phyloP scores from a whole-genome alignment of 345 rosid genomes.

The Nephelium lappaceum region DNA sequence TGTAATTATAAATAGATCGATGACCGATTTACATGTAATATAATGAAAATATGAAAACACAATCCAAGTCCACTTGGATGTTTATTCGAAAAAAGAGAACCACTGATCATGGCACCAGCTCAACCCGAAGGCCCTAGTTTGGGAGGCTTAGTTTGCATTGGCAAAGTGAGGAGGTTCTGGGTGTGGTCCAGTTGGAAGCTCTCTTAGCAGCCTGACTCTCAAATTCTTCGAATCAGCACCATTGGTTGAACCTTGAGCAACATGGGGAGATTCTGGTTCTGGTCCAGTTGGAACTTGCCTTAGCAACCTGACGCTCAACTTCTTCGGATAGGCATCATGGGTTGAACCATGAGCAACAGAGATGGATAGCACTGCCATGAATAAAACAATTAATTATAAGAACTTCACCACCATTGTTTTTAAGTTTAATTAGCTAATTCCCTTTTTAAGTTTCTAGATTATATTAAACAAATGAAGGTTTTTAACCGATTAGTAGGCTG shows the following conservation, averaged over 20 bases:
- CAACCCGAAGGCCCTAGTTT: background rate
- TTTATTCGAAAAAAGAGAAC: no score
- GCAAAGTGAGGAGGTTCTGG: background rate
- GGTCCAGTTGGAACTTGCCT: background rate
- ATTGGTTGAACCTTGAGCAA: no score
- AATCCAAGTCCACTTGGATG: no score
- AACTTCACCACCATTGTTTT: background rate
- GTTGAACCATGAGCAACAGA: background rate
- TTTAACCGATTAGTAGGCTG: background rate
- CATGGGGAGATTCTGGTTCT: background rate
- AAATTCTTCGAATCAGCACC: no score
- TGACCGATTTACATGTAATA: no score
- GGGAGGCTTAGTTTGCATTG: background rate
- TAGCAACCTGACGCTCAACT: background rate
- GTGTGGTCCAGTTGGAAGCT: background rate
- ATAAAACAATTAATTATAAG: background rate
- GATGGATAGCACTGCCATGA: background rate
- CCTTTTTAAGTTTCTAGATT: background rate
- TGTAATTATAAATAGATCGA: no score
- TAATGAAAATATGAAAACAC: no score
- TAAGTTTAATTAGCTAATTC: background rate
- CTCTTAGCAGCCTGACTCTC: no score
- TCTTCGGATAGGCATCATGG: background rate
- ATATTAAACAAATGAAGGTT: background rate
- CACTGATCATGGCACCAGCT: no score